A percentile compares a stretch with the other conserved stretches of the same genome.
phyloP scores from a whole-genome alignment of 1,284 basidiomycete genomes.

The Trichosporon coremiiforme region DNA sequence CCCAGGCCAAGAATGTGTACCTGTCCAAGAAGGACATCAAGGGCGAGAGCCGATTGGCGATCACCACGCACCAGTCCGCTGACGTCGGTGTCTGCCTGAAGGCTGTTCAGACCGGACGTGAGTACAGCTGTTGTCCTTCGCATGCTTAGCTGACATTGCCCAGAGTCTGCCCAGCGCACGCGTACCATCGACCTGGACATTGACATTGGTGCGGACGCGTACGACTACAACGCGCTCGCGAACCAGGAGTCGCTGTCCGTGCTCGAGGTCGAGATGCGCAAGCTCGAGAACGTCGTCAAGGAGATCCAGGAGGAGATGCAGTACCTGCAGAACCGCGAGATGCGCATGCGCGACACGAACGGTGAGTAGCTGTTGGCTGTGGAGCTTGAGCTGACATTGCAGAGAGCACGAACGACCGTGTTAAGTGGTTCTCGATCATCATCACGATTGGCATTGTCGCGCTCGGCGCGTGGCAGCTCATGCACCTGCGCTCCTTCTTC shows the following conservation, averaged over 20 bases:
- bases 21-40: conserved; percentile 84
- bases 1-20: conserved; percentile 84
- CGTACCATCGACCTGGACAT: conserved; percentile 88
- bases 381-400: conserved; percentile 21
- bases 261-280: conserved; percentile 96
- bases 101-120: conserved; percentile 73
- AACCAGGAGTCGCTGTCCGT: conserved; percentile 96
- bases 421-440: conserved; percentile 90
- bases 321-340: conserved; percentile 87
- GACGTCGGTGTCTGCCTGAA: conserved; percentile 94
- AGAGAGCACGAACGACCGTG: conserved; percentile 90
- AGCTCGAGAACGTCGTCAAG: conserved; percentile 89
- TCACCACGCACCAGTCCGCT: conserved; percentile 90
- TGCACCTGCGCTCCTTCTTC: conserved; percentile 92
- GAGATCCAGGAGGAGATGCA: conserved; percentile 93
- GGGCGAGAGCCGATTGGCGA: conserved; percentile 86
- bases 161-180: conserved; percentile 40
- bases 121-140: conserved; percentile 49
- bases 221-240: conserved; percentile 99
- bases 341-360: conserved; percentile 88
- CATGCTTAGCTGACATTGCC: conserved; percentile 63
- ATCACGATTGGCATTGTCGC: conserved; percentile 75
- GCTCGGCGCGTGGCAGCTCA: conserved; percentile 88
- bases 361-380: conserved; percentile 61
- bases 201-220: conserved; percentile 96